phyloP scores from a whole-genome alignment of 2,329 filamentous ascomycete species.

The Lasiodiplodia sp. region DNA sequence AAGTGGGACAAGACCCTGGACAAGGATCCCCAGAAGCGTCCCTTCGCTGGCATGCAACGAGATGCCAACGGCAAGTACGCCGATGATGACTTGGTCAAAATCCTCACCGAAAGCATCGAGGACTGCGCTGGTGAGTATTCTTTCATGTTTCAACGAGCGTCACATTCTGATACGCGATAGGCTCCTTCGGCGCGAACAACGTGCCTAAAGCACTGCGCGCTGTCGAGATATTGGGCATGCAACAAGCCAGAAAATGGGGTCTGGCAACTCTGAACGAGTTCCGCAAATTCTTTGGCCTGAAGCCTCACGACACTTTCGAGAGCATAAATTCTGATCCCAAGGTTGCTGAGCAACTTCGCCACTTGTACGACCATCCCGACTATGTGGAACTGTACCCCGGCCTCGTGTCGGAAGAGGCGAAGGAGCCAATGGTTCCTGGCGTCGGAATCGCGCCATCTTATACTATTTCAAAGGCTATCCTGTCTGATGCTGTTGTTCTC shows the following conservation, averaged over 20 bases:
- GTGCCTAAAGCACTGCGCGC: constrained; percentile 75
- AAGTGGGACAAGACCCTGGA: constrained; percentile 68
- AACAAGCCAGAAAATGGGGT: constrained; percentile 79
- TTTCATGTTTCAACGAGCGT: background rate
- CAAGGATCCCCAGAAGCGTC: constrained; percentile 70
- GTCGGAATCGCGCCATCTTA: constrained; percentile 78
- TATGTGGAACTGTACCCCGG: constrained; percentile 79
- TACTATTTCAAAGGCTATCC: constrained; percentile 76
- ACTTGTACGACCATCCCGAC: constrained; percentile 75
- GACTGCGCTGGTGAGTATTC: constrained; percentile 51
- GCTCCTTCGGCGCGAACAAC: constrained; percentile 65
- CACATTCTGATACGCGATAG: constrained; percentile 13
- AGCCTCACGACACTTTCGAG: constrained; percentile 77
- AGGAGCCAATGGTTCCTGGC: constrained; percentile 70
- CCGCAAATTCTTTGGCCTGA: constrained; percentile 80
- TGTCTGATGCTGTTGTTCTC: constrained; percentile 77
- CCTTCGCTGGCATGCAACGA: constrained; percentile 71
- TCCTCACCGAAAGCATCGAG: constrained; percentile 72
- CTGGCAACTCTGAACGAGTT: constrained; percentile 83
- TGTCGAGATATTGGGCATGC: constrained; percentile 79
- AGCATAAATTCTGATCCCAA: constrained; percentile 81
- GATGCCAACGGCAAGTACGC: constrained; percentile 71
- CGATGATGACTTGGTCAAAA: constrained; percentile 77
- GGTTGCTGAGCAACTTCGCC: constrained; percentile 66
- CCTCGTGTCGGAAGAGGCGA: constrained; percentile 77